Conservation (phyloP, 352 stramenopile species). For the Phytophthora tubulina region DNA sequence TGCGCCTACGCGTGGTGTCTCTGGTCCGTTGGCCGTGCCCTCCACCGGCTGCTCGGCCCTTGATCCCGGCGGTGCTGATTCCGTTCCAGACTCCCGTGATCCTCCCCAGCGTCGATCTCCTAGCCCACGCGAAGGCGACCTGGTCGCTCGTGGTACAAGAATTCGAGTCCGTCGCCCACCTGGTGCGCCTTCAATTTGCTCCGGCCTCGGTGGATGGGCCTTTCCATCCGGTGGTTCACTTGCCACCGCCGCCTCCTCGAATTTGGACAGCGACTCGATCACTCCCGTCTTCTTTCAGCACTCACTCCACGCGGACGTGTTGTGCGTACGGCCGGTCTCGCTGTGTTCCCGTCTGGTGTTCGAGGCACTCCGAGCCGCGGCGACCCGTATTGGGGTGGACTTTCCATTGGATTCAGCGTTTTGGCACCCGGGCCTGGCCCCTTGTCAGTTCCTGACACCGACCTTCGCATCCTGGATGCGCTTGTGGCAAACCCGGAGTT, state of each 20-base stretch:
- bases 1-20: conserved; percentile 33
- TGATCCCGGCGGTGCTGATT: background rate
- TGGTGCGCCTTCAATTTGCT: background rate
- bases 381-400: background rate
- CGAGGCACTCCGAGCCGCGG: background rate
- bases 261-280: background rate
- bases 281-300: background rate
- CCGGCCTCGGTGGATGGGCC: background rate
- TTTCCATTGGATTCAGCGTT: background rate
- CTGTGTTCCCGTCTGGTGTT: background rate
- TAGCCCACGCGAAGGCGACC: background rate
- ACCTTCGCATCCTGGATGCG: conserved; percentile 5
- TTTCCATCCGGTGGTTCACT: background rate
- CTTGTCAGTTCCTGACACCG: background rate
- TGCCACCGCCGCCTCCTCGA: background rate
- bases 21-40: conserved; percentile 10
- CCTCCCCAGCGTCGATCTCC: background rate
- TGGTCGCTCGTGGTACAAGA: conserved; percentile 18
- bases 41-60: background rate
- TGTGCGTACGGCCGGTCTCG: background rate
- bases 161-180: background rate
- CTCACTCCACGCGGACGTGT: background rate
- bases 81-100: background rate
- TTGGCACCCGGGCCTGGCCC: background rate
- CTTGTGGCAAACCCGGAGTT: background rate